Percentiles rank a stretch among this genome's conserved stretches.
Evolutionary conservation across 345 rosid species (phyloP).

Genomic region (Salix viminalis): DNA sequence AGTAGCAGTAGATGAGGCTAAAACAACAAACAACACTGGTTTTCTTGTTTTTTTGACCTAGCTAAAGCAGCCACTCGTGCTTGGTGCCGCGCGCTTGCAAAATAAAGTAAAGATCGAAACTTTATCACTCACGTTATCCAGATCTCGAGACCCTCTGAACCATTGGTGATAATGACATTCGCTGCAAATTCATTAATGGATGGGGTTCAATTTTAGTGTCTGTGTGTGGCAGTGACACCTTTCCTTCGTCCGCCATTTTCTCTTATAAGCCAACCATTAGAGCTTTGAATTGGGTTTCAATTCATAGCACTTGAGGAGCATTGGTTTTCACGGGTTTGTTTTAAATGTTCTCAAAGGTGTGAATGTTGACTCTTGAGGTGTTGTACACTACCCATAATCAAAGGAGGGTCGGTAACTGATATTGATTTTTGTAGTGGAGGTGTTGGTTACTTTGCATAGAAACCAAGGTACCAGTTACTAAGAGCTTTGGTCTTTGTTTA

Average conservation of each 20-base stretch:
- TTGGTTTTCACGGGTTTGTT: constrained; percentile 17
- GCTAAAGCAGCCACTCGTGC: constrained; percentile 28
- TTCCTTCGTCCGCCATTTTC: constrained; percentile 54
- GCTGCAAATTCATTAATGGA: constrained; percentile 13
- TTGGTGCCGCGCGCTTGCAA: constrained; percentile 38
- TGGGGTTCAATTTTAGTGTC: neutral
- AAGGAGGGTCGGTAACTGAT: constrained; percentile 50
- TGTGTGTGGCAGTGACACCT: constrained; percentile 13
- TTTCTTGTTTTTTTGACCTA: constrained; percentile 28
- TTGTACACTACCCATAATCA: constrained; percentile 30
- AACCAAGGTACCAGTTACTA: constrained; percentile 44
- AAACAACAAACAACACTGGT: constrained; percentile 8
- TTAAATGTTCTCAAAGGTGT: constrained; percentile 22
- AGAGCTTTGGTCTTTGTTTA: constrained; percentile 24
- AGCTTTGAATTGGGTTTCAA: constrained; percentile 18
- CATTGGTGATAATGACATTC: constrained; percentile 26
- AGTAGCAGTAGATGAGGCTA: constrained; percentile 4
- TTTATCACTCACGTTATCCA: constrained; percentile 15
- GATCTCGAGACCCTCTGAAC: constrained; percentile 38
- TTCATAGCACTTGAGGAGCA: constrained; percentile 30
- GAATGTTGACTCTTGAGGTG: constrained; percentile 18
- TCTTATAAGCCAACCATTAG: constrained; percentile 5
- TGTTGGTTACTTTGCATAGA: constrained; percentile 46
- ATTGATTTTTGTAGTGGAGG: constrained; percentile 18
- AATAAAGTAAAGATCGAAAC: neutral